These are phyloP conservation scores for Ulmus americana DNA, from an alignment of 331 rosid genomes.

Conservation along the genomic window DNA sequence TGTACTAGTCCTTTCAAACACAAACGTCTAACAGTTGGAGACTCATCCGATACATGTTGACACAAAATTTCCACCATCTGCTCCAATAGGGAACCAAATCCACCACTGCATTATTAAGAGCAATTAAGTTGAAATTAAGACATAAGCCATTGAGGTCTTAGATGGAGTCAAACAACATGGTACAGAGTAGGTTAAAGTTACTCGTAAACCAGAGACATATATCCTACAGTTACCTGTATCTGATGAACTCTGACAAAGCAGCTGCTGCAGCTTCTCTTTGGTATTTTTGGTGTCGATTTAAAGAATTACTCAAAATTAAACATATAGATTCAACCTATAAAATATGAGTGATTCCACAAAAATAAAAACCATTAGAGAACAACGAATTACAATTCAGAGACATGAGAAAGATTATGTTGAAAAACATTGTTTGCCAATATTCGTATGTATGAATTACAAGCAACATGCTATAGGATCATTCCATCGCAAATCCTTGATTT, in stretches of 20 bases:
- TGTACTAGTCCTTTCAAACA: conserved; percentile 95
- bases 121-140: conserved; percentile 8
- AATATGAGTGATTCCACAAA: neutral
- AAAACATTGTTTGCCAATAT: neutral
- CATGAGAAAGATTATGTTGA: neutral
- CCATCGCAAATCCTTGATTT: neutral
- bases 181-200: neutral
- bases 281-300: conserved; percentile 68
- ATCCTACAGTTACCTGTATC: conserved; percentile 51
- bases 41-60: conserved; percentile 81
- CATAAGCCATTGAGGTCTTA: neutral
- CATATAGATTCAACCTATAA: conserved; percentile 73
- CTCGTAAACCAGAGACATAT: neutral
- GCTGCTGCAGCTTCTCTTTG: conserved; percentile 98
- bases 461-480: neutral
- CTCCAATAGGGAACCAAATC: conserved; percentile 74
- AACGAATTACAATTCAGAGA: neutral
- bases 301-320: conserved; percentile 57
- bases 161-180: neutral
- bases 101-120: conserved; percentile 50
- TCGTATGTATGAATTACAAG: neutral
- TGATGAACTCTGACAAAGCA: conserved; percentile 87
- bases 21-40: conserved; percentile 82
- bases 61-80: conserved; percentile 83
- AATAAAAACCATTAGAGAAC: conserved; percentile 8